Evolutionary conservation across 2,329 filamentous ascomycete species (phyloP), one percentile per base, ranked within the genome.

Genomic region (Acrocalymma vagum): DNA sequence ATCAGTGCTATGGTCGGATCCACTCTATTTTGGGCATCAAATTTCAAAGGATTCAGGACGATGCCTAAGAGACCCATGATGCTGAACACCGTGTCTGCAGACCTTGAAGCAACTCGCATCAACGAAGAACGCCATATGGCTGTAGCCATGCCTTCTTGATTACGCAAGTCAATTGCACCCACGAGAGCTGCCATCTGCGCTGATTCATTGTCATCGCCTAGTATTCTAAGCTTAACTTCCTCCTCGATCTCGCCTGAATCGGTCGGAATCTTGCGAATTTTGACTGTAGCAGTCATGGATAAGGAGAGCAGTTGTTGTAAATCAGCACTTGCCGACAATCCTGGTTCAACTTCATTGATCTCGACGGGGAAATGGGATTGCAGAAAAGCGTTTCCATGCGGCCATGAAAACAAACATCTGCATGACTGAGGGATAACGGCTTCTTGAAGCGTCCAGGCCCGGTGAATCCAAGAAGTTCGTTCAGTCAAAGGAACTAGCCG

Each of bases 391-490:
- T 33, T 24, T n/a, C 42, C 42, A 6, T 15, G 18, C 9, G 21
- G 10, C 42, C 52, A 58, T 6, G 28, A 13, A 25, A 57, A 55
- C 11, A 55, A 20, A 20, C 27, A 38, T 17, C 28, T 36, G 24
- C 35, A 21, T 3, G 22, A 27, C 17, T 38, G 17, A 10, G 55
- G 55, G 10, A 39, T 42, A 14, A 59, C 30, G 7, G 45, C 51
- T 44, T 57, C 53, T 42, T 57, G 53, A 3, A 57, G 51, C 4
- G 55, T 59, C 54, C 55, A 57, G 2, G 50, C 53, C 8, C 55
- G 38, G 10, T 49, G 30, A 6, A 57, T 49, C 55, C 55, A 59
- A 11, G 43, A 18, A 7, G 55, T 57, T n/a, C 42, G 29, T 21
- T 48, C 45, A 15, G 16, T 14, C 4, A 51, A 35, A 13, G 31